These are phyloP conservation scores for Penicillium pulvis DNA, from an alignment of 495 filamentous ascomycete species.

Conservation along the genomic window DNA sequence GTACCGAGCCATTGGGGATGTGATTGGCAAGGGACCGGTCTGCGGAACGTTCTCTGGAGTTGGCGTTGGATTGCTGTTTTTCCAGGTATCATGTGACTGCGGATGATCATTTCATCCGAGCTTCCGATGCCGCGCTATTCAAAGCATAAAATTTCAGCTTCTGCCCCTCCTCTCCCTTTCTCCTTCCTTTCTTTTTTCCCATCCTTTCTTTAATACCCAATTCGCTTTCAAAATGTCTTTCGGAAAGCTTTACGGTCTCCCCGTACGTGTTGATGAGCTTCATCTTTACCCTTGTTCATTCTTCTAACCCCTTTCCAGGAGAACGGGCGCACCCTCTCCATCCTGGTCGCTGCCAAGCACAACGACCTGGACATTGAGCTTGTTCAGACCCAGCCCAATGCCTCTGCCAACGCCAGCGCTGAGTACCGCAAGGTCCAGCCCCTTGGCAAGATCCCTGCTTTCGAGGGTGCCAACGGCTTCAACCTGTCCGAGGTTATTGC, in stretches of 20 bases:
- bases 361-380: constrained; percentile 90
- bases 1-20: constrained; percentile 37
- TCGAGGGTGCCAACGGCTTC: constrained; percentile 91
- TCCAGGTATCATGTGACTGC: constrained; percentile 29
- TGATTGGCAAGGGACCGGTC: constrained; percentile 4
- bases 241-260: constrained; percentile 91
- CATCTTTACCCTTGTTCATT: not conserved
- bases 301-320: constrained; percentile 53
- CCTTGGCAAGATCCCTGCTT: constrained; percentile 88
- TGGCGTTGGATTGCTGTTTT: constrained; percentile 24
- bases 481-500: constrained; percentile 86
- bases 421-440: constrained; percentile 86
- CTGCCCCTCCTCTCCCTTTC: constrained; percentile 33
- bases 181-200: constrained; percentile 33
- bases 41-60: not conserved
- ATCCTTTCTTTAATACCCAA: constrained; percentile 22
- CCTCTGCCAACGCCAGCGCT: constrained; percentile 44
- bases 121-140: constrained; percentile 30
- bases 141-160: constrained; percentile 41
- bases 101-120: constrained; percentile 36
- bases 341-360: constrained; percentile 91
- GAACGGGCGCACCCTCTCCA: constrained; percentile 85
- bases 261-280: constrained; percentile 58
- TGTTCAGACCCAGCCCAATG: constrained; percentile 62
- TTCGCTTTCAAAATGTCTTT: constrained; percentile 72